phyloP scores from a whole-genome alignment of 2,329 filamentous ascomycete species.

The Epichloe elymi region DNA sequence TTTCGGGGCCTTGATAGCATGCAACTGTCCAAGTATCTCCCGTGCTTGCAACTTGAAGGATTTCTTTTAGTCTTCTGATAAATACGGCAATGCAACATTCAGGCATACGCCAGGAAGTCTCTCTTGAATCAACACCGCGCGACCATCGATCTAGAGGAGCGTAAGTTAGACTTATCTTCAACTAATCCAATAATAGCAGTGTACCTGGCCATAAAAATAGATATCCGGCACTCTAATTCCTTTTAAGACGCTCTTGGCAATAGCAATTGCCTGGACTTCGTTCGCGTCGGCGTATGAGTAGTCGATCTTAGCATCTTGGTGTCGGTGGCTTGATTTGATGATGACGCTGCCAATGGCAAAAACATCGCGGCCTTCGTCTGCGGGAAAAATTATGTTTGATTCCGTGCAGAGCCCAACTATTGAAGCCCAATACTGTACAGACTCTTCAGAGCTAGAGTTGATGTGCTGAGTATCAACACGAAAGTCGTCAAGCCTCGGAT shows the following conservation, averaged over 20 bases:
- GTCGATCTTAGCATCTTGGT: slow-evolving; percentile 13
- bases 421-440: slow-evolving; percentile 18
- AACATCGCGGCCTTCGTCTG: slow-evolving; percentile 24
- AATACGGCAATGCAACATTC: slow-evolving; percentile 23
- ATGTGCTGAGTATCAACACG: too few relatives aligned
- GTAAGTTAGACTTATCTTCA: neutral
- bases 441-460: too few relatives aligned
- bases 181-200: neutral
- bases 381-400: slow-evolving; percentile 10
- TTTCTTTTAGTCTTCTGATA: slow-evolving; percentile 12
- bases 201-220: slow-evolving; percentile 26
- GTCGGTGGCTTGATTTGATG: slow-evolving; percentile 24
- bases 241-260: slow-evolving; percentile 17
- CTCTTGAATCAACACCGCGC: slow-evolving; percentile 24
- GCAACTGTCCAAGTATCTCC: neutral
- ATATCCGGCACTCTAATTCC: slow-evolving; percentile 22
- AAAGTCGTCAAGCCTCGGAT: too few relatives aligned
- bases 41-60: slow-evolving; percentile 1
- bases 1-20: too few relatives aligned
- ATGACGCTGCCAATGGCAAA: slow-evolving; percentile 28
- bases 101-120: slow-evolving; percentile 23
- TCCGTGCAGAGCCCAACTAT: slow-evolving; percentile 19
- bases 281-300: slow-evolving; percentile 29
- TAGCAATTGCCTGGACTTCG: slow-evolving; percentile 20
- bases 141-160: slow-evolving; percentile 19